Evolutionary conservation across 495 filamentous ascomycete genomes (phyloP), one percentile per base, ranked within the genome.

Genomic region (Xylaria scruposa): DNA sequence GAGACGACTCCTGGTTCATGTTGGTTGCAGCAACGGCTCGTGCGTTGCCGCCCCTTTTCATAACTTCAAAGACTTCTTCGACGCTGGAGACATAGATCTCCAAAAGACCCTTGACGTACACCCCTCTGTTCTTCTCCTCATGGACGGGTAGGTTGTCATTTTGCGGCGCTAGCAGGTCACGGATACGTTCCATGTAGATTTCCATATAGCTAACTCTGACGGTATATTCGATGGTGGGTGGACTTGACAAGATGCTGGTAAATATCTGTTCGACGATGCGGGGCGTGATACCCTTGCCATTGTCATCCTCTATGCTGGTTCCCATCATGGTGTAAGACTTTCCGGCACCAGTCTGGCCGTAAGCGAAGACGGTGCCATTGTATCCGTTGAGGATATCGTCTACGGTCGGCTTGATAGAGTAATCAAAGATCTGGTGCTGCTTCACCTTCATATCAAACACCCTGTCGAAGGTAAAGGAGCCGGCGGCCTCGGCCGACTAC

Each of bases 251-350:
- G 77, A 99, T 98, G 78, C 93, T 97, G 73, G 92, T 90, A 80
- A 99, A 99, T 77, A 99, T 97, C 81, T 99, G 96, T 81, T 98
- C 94, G 74, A 98, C 93, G 74, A 99, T 99, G 73, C 96, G 91
- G 44, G 96, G 96, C 75, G 97, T 99, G 36, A 99, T 93, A 86
- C 96, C 96, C 81, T 93, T 94, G 73, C 90, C 90, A 66, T 90
- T 86, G 0, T 94, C 92, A 81, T 98, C 93, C 76, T 97, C 96
- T 80, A 98, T 98, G 83, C 95, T 95, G 29, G 90, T 91, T 66
- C 95, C 95, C 96, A 98, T 99, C 96, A 99, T 99, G 0, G 95
- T 98, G 81, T 95, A 98, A 19, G 96, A 98, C 85, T 99, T 99
- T 82, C 96, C 96, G 6, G 97, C 95, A 81, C 96, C 96, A 1